Percentiles rank a stretch among this genome's conserved stretches.
phyloP scores from a whole-genome alignment of 768 basidiomycete species.

The Mycena vulgaris region DNA sequence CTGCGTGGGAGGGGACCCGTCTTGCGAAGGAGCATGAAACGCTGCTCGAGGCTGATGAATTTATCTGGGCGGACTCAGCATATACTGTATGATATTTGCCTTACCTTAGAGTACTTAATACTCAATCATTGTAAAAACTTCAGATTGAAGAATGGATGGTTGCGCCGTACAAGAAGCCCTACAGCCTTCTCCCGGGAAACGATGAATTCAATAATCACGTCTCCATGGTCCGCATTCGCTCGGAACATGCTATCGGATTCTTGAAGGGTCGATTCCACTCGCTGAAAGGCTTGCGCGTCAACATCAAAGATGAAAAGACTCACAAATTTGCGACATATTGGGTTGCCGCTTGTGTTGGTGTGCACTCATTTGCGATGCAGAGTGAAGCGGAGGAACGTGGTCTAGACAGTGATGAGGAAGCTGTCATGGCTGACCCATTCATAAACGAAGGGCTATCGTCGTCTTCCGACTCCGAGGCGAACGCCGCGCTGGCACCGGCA shows the following conservation, averaged over 20 bases:
- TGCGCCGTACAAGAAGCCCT: conserved; percentile 40
- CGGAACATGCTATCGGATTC: too few relatives aligned
- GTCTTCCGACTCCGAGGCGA: too few relatives aligned
- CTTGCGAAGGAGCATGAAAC: conserved; percentile 26
- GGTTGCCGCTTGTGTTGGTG: conserved; percentile 43
- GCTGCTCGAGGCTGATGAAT: conserved; percentile 40
- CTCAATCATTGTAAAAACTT: background rate
- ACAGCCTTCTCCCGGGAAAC: too few relatives aligned
- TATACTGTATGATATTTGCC: conserved; percentile 40
- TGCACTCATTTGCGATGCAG: conserved; percentile 43
- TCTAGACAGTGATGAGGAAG: conserved; percentile 3
- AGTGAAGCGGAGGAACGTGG: conserved; percentile 39
- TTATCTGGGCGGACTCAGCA: conserved; percentile 48
- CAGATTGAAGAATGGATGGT: conserved; percentile 25
- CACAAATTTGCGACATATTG: too few relatives aligned
- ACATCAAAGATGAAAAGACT: too few relatives aligned
- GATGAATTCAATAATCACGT: too few relatives aligned
- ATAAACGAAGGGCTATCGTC: too few relatives aligned
- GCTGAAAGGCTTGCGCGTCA: too few relatives aligned
- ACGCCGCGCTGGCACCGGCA: background rate
- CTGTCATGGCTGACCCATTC: too few relatives aligned
- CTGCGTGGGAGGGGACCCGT: conserved; percentile 39
- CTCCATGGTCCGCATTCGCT: too few relatives aligned
- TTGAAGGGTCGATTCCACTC: too few relatives aligned
- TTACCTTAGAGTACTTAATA: background rate